Base-by-base conservation (phyloP, 768 basidiomycete species). In the Termitomyces heimii region DNA sequence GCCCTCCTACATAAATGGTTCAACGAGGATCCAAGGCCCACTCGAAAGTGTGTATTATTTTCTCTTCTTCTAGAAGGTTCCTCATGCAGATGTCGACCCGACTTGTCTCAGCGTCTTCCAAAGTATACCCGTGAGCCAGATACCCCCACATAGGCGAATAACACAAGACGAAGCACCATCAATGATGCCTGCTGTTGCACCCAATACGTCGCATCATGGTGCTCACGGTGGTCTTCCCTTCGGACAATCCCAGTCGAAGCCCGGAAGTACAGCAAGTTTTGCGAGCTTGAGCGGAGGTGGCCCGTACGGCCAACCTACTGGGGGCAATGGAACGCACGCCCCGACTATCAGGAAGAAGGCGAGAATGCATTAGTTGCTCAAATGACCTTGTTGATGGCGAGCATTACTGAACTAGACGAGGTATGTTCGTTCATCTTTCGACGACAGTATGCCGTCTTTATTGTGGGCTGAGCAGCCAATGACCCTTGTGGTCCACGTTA, bases 1-100 rank as follows among this genome's bases (percentile, higher is more conserved):
- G 89, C 93, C 0, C 75, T 99, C 1, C 77, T 76, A 20, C 95
- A 98, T 69, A 81, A 81, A 61, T 99, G 95, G 94, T 99, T 98
- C 70, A 80, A 82, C 24, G 93, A 96, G 67, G 95, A 95, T 8
- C 93, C 94, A 9, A 79, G 79, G 44, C 92, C 95, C 2, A 89
- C 88, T 18, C 78, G 77, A 68, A 94, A 96, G 95, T 97, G 62
- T 62, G 89, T 77, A 18, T 55, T 29, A 32, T 34, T 20, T 37
- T 31, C 9, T 31, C 28, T 26, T 35, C 34, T 12, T 29, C 16
- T 1, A 12, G 48, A 16, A 14, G 20, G 14, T 9, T 28, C n/a
- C 5, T 16, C 22, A 14, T 1, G 22, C 13, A 5, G 31, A 45
- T 16, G 26, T 48, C 43, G 20, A 55, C 45, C 14, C 40, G 9